Evolutionary conservation across 805 yeast species (phyloP).

Genomic region (Crinitomyces ghanaensis): DNA sequence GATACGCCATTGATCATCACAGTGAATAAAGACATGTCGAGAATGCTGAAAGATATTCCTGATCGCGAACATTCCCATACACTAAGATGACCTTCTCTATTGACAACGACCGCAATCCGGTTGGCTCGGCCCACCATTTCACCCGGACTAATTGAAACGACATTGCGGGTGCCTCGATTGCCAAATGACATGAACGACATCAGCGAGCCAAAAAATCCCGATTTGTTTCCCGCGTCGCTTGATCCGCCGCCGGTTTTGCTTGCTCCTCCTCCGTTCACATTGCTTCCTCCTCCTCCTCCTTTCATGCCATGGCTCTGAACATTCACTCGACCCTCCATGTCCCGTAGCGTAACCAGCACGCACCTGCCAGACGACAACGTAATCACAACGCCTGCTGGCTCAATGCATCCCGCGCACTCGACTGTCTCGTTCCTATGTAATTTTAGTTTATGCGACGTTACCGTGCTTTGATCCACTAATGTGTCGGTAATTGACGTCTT

Average conservation of each 20-base stretch:
- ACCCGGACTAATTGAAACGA: conserved; percentile 50
- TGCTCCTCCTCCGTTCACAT: too few relatives aligned
- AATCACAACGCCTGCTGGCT: conserved; percentile 62
- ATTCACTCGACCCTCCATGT: conserved; percentile 52
- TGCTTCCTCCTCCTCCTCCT: conserved; percentile 17
- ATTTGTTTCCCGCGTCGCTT: too few relatives aligned
- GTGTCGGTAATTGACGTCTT: conserved; percentile 59
- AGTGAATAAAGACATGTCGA: conserved; percentile 28
- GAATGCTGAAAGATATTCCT: conserved; percentile 31
- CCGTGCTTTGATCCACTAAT: conserved; percentile 32
- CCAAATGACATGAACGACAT: too few relatives aligned
- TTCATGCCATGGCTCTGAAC: conserved; percentile 19
- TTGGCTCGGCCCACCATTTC: conserved; percentile 40
- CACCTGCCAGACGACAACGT: conserved; percentile 64
- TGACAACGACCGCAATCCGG: conserved; percentile 31
- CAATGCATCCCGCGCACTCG: conserved; percentile 45
- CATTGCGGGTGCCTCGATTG: too few relatives aligned
- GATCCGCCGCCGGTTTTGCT: too few relatives aligned
- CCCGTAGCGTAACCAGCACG: conserved; percentile 50
- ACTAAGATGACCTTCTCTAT: conserved; percentile 35
- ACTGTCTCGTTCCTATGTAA: conserved; percentile 44
- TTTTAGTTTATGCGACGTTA: conserved; percentile 29
- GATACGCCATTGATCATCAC: conserved; percentile 32
- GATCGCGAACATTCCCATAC: conserved; percentile 39
- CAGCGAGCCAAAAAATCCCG: too few relatives aligned